A percentile compares a stretch with the other conserved stretches of the same genome.
phyloP scores from a whole-genome alignment of 1,139 yeast genomes.

The Kodamaea ohmeri region DNA sequence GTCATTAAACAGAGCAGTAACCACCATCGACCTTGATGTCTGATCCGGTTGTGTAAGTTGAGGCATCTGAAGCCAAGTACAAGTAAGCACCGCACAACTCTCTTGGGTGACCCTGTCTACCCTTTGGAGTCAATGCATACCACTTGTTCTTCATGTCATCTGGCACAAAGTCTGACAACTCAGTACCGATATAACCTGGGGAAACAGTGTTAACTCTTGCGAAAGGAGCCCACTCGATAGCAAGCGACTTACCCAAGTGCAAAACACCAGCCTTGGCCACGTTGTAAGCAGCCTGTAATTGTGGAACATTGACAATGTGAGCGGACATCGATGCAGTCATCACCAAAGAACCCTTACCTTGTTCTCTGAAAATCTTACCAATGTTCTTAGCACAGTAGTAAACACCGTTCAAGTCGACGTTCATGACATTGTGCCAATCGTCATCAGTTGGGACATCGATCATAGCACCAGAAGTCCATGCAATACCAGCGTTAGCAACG shows the following conservation, averaged over 20 bases:
- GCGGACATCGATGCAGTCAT: slow-evolving; percentile 68
- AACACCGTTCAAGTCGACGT: slow-evolving; percentile 45
- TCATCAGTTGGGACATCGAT: slow-evolving; percentile 42
- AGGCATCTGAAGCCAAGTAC: slow-evolving; percentile 27
- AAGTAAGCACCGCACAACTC: slow-evolving; percentile 26
- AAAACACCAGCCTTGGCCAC: slow-evolving; percentile 41
- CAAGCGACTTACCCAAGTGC: slow-evolving; percentile 31
- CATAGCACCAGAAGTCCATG: slow-evolving; percentile 40
- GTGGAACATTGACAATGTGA: slow-evolving; percentile 63
- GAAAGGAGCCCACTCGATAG: slow-evolving; percentile 32
- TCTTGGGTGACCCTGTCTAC: slow-evolving; percentile 23
- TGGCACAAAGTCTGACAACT: slow-evolving; percentile 23
- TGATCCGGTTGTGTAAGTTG: slow-evolving; percentile 45
- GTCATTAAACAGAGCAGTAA: slow-evolving; percentile 29
- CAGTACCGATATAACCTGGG: slow-evolving; percentile 32
- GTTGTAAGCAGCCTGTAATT: slow-evolving; percentile 59
- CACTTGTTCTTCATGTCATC: slow-evolving; percentile 20
- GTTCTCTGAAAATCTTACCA: slow-evolving; percentile 38
- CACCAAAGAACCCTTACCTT: slow-evolving; percentile 50
- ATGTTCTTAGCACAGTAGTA: slow-evolving; percentile 45
- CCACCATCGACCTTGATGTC: slow-evolving; percentile 50
- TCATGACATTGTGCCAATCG: slow-evolving; percentile 45
- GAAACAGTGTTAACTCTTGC: slow-evolving; percentile 34
- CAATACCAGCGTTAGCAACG: slow-evolving; percentile 54
- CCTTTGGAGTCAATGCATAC: slow-evolving; percentile 23